Conservation (phyloP, 345 rosid genomes). For the Eucalyptus curtisii region DNA sequence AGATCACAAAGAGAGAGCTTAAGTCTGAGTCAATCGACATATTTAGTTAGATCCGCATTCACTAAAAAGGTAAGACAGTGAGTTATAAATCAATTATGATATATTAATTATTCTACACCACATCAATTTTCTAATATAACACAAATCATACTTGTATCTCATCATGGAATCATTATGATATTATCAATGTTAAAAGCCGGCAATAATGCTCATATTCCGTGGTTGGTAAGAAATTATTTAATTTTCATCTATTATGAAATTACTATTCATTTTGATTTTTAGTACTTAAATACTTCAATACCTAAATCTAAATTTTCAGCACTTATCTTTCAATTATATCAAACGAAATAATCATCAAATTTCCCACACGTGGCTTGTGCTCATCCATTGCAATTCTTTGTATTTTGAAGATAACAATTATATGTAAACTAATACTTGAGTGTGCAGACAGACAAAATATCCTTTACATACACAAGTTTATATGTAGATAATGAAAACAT, state of each 20-base stretch:
- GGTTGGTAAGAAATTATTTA: background rate
- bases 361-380: background rate
- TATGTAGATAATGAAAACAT: background rate
- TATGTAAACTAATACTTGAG: background rate
- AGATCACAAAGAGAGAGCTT: no score
- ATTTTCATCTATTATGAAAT: background rate
- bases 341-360: background rate
- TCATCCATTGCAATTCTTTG: background rate
- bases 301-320: background rate
- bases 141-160: background rate
- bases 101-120: no score
- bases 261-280: background rate
- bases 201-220: background rate
- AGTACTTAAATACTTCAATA: background rate
- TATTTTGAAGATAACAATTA: background rate
- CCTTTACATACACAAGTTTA: background rate
- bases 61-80: no score
- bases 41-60: no score
- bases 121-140: no score
- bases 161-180: background rate
- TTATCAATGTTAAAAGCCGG: background rate
- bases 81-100: background rate
- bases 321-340: background rate
- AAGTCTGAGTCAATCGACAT: background rate
- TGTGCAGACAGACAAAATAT: background rate